phyloP scores from a whole-genome alignment of 1,284 basidiomycete genomes.

The Apiotrichum siamense region DNA sequence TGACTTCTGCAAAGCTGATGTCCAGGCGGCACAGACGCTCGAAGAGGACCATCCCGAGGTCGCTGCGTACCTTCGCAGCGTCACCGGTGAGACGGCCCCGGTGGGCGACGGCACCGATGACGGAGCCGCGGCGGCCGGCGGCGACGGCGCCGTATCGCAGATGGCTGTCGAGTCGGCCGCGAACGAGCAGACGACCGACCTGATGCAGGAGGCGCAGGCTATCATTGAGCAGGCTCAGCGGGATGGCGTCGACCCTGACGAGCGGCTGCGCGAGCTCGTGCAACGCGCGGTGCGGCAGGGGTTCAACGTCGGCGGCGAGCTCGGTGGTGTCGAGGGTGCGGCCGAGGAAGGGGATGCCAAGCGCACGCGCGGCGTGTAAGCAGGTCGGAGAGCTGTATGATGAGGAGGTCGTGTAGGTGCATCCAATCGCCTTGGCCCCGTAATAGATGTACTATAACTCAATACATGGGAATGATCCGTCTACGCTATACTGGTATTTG shows the following conservation, averaged over 20 bases:
- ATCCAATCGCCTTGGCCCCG: not conserved
- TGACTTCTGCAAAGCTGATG: constrained; percentile 1
- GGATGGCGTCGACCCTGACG: constrained; percentile 42
- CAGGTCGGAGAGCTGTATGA: too few relatives aligned
- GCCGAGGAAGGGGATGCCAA: not conserved
- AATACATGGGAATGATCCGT: not conserved
- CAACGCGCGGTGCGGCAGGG: constrained; percentile 38
- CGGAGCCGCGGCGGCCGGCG: not conserved
- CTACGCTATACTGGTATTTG: not conserved
- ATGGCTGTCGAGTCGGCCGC: constrained; percentile 63
- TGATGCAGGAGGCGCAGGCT: constrained; percentile 61
- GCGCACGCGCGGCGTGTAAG: constrained; percentile 6
- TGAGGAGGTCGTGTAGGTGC: too few relatives aligned
- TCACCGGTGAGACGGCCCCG: constrained; percentile 28
- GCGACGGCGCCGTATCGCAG: constrained; percentile 53
- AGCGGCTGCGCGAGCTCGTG: constrained; percentile 38
- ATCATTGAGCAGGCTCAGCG: constrained; percentile 47
- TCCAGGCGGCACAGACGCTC: constrained; percentile 66
- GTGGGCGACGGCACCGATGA: not conserved
- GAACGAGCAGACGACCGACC: constrained; percentile 60
- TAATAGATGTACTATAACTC: not conserved
- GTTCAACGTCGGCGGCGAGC: constrained; percentile 23
- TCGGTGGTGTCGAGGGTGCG: constrained; percentile 1
- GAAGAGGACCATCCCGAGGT: constrained; percentile 67
- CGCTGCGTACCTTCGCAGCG: constrained; percentile 59